Percentiles rank a stretch among this genome's conserved stretches.
These are phyloP conservation scores for Rhodotorula sp. DNA, from an alignment of 1,284 basidiomycete genomes.

Conservation along the genomic window DNA sequence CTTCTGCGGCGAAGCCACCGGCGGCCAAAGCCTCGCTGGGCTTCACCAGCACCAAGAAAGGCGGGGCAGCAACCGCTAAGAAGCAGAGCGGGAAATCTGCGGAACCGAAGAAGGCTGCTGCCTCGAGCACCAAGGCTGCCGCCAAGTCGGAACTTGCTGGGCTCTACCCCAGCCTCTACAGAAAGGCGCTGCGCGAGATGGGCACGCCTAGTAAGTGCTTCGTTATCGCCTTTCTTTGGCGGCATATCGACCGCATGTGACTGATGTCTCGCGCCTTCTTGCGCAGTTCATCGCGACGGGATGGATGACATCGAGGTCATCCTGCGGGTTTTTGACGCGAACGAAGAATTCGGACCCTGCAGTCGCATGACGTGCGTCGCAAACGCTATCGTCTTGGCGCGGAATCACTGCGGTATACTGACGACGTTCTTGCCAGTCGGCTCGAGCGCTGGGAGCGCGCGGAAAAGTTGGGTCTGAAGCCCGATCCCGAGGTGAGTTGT, in stretches of 20 bases:
- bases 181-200: slow-evolving; percentile 58
- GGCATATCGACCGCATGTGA: background rate
- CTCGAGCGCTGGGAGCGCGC: slow-evolving; percentile 83
- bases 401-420: no score
- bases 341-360: slow-evolving; percentile 48
- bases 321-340: slow-evolving; percentile 23
- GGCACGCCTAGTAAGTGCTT: slow-evolving; percentile 61
- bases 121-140: background rate
- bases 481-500: slow-evolving; percentile 69
- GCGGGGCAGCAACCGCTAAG: no score
- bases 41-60: no score
- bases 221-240: background rate
- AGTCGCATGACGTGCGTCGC: slow-evolving; percentile 25
- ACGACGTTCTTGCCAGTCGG: background rate
- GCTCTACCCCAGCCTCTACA: slow-evolving; percentile 33
- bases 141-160: slow-evolving; percentile 1
- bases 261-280: background rate
- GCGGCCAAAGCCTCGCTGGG: no score
- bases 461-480: slow-evolving; percentile 71
- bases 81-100: background rate
- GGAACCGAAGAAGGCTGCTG: background rate
- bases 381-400: no score
- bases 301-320: slow-evolving; percentile 34
- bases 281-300: slow-evolving; percentile 29
- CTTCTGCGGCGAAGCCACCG: no score